Evolutionary conservation across 768 basidiomycete genomes (phyloP), one percentile per base, ranked within the genome.

Genomic region (Serendipita vermifera): DNA sequence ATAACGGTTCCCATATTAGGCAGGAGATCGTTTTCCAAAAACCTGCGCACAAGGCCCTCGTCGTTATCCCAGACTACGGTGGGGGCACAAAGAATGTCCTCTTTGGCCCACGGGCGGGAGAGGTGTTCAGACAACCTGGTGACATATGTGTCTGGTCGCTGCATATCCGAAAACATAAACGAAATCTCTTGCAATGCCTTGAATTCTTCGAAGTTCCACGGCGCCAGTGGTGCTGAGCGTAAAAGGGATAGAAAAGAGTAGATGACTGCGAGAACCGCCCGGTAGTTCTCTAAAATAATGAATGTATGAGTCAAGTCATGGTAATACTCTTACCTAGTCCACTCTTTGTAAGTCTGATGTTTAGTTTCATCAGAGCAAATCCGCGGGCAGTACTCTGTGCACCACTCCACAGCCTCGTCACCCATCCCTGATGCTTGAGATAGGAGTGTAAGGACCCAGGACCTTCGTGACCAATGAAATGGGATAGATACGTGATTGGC

Each of bases 381-480:
- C 91, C 89, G 59, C 87, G 77, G 17, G 78, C 87, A 4, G 88
- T 75, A 32, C 74, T 71, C 61, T 85, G 83, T 2, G 78, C 74
- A 1, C 85, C 89, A 39, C 81, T 75, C 55, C 76, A 79, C 51
- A 98, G 71, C 11, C 74, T 73, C 27, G 83, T 89, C 33, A 86
- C 76, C 90, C 91, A 94, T 2, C 89, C 87, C 64, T 84, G 85
- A 59, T 75, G 74, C 71, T 94, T 98, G 57, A 99, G 75, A 66
- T 91, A 90, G 0, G 91, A 88, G 62, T 87, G 77, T 29, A 98
- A 70, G 0, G 94, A 97, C 1, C 94, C 94, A 33, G 84, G 81
- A 1, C 92, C 92, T 70, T 97, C 92, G 64, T 97, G 90, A 0
- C 92, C 92, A 31, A 91, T 69, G 64, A 94, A 82, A 64, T 92